These are phyloP conservation scores for Lecanicillium sp. DNA, from an alignment of 2,329 filamentous ascomycete species.

Conservation along the genomic window DNA sequence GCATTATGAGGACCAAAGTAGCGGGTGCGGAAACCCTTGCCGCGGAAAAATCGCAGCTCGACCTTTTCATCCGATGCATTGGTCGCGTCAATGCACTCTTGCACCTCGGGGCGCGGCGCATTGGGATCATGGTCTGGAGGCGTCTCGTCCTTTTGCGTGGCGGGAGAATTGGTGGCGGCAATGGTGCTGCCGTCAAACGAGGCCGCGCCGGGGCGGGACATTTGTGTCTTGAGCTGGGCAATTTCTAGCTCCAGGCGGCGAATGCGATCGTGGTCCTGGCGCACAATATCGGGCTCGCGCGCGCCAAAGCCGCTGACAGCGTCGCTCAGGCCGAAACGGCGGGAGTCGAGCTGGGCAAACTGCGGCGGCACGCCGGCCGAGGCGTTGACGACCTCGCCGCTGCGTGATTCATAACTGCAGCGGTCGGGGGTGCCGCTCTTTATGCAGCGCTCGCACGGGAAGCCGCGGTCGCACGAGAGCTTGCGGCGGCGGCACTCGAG, in stretches of 20 bases:
- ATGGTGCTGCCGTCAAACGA: constrained; percentile 45
- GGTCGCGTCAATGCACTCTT: constrained; percentile 31
- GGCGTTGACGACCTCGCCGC: constrained; percentile 39
- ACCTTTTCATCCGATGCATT: constrained; percentile 36
- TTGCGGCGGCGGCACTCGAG: constrained; percentile 53
- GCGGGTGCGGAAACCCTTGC: constrained; percentile 50
- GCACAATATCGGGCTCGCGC: constrained; percentile 26
- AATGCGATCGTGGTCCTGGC: constrained; percentile 49
- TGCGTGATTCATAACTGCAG: constrained; percentile 52
- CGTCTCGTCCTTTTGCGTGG: constrained; percentile 34
- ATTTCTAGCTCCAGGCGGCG: constrained; percentile 51
- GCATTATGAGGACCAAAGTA: constrained; percentile 54
- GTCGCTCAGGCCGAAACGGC: constrained; percentile 25
- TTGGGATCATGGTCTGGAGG: constrained; percentile 19
- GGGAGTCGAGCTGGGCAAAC: constrained; percentile 32
- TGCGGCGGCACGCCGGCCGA: constrained; percentile 35
- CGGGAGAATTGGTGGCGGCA: constrained; percentile 34
- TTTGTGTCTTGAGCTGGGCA: constrained; percentile 44
- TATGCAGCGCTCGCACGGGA: constrained; percentile 54
- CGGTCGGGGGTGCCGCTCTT: constrained; percentile 53
- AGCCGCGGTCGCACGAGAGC: constrained; percentile 52
- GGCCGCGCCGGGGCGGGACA: constrained; percentile 33
- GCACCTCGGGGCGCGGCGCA: constrained; percentile 25
- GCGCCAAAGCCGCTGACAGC: constrained; percentile 20
- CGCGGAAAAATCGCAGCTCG: constrained; percentile 49